Conservation (phyloP, 2,329 filamentous ascomycete genomes). For the Paraphoma chrysanthemicola region DNA sequence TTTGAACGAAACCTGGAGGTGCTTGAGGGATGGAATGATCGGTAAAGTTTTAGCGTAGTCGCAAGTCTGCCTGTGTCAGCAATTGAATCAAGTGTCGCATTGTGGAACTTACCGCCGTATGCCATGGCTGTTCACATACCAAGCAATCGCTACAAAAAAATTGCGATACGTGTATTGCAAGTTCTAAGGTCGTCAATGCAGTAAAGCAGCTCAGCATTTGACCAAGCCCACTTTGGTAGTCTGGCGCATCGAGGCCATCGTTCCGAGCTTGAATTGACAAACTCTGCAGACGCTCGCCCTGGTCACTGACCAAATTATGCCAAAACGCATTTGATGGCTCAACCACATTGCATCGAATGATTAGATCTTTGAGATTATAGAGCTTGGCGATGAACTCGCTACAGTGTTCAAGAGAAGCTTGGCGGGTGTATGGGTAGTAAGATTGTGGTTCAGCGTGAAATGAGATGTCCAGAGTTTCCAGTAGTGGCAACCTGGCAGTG, state of each 20-base stretch:
- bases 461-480: slow-evolving; percentile 4
- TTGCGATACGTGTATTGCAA: neutral
- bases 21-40: neutral
- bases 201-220: neutral
- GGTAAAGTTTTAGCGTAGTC: neutral
- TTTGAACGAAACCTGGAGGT: neutral
- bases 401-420: neutral
- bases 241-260: neutral
- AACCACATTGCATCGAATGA: slow-evolving; percentile 3
- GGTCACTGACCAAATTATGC: neutral
- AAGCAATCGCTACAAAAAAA: neutral
- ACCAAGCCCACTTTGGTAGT: neutral
- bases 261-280: neutral
- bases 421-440: neutral
- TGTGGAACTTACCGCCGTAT: neutral
- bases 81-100: neutral
- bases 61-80: neutral
- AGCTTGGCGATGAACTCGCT: slow-evolving; percentile 2
- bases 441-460: neutral
- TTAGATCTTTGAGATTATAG: neutral
- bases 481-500: neutral
- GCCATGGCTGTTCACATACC: slow-evolving; percentile 2
- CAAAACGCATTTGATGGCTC: slow-evolving; percentile 1
- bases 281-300: slow-evolving; percentile 2
- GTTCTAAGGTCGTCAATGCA: neutral